Percentiles rank a stretch among this genome's conserved stretches.
phyloP scores from a whole-genome alignment of 148 eudicot genomes.

The Bassia scoparia region DNA sequence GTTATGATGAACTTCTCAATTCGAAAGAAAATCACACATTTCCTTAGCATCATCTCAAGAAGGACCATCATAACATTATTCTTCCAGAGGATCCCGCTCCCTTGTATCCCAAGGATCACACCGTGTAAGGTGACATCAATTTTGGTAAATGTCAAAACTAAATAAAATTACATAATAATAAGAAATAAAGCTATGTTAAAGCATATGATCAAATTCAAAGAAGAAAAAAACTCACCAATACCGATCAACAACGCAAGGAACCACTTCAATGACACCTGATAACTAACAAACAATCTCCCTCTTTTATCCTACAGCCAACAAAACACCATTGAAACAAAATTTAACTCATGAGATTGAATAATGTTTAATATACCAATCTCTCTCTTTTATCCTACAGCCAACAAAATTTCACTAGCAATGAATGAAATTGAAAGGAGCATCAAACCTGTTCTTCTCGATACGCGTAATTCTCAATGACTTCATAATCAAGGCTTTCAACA shows the following conservation, averaged over 20 bases:
- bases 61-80: too few species aligned
- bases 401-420: not conserved
- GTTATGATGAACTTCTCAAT: too few species aligned
- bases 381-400: too few species aligned
- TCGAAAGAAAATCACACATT: too few species aligned
- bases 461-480: conserved; percentile 82
- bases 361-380: too few species aligned
- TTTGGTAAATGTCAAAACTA: too few species aligned
- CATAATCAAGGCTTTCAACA: conserved; percentile 90
- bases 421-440: not conserved
- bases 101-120: too few species aligned
- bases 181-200: not conserved
- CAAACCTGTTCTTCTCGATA: conserved; percentile 83
- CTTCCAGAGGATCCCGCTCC: too few species aligned
- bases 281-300: conserved; percentile 71
- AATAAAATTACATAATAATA: not conserved
- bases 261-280: conserved; percentile 82
- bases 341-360: not conserved
- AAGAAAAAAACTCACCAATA: conserved; percentile 52
- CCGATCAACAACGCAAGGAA: conserved; percentile 84
- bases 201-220: not conserved
- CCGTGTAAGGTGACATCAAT: too few species aligned
- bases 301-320: conserved; percentile 52
- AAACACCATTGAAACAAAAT: not conserved
- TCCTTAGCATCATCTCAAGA: too few species aligned